Evolutionary conservation across 306 rosid species (phyloP).

Genomic region (Arachis hypogaea): DNA sequence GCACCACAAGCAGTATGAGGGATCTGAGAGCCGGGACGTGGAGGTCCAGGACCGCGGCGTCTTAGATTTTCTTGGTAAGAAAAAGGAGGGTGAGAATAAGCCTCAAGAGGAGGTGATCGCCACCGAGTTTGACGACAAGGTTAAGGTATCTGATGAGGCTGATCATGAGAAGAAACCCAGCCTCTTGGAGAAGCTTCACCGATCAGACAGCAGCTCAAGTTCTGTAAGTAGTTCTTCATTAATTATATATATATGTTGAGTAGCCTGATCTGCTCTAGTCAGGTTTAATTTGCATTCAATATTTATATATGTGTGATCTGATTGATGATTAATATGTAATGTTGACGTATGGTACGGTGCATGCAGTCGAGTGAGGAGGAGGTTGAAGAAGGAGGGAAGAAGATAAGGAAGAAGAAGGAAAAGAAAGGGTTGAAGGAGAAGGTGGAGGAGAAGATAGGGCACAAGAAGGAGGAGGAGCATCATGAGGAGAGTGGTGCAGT

Average conservation of each 20-base stretch:
- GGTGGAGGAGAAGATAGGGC: conserved; percentile 30
- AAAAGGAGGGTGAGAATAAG: conserved; percentile 48
- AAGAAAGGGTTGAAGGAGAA: conserved; percentile 51
- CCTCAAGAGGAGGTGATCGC: conserved; percentile 43
- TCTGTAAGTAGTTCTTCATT: conserved; percentile 45
- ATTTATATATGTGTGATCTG: background rate
- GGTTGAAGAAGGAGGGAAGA: conserved; percentile 56
- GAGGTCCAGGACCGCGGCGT: conserved; percentile 75
- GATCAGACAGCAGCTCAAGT: conserved; percentile 52
- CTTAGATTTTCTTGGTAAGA: conserved; percentile 68
- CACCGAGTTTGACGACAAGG: conserved; percentile 50
- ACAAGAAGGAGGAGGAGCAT: conserved; percentile 39
- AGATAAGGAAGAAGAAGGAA: conserved; percentile 59
- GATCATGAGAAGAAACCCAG: conserved; percentile 45
- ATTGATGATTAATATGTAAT: background rate
- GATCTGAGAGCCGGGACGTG: conserved; percentile 35
- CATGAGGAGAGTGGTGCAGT: conserved; percentile 29
- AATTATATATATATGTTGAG: background rate
- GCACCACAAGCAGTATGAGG: conserved; percentile 51
- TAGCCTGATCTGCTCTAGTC: background rate
- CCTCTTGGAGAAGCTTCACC: conserved; percentile 55
- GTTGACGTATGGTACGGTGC: conserved; percentile 4
- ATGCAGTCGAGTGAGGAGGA: conserved; percentile 88
- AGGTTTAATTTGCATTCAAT: background rate
- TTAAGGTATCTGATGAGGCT: conserved; percentile 39